Base-by-base conservation (phyloP, 2,329 filamentous ascomycete genomes). In the Lachnellula subtilissima region DNA sequence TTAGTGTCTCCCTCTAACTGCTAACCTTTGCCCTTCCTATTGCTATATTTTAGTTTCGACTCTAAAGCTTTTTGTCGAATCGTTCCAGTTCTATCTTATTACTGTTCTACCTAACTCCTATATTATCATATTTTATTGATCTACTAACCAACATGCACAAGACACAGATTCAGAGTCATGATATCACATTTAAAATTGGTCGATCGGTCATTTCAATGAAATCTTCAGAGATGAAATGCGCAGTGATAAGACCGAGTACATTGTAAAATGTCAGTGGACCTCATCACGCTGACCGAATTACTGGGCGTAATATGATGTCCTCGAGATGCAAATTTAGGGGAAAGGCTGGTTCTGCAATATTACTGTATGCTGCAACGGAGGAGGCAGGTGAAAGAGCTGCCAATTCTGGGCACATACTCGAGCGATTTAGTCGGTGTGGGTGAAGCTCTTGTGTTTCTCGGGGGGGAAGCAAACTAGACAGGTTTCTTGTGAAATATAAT, bases 391-490 rank as follows among this genome's bases (percentile, higher is more conserved):
- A 70, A 6, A 75, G 50, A 0, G 64, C 64, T 5, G 72, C 72
- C 8, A 71, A 60, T 5, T 73, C 72, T 0, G 68, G 59, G 74
- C 74, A 5, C 77, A 63, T 32, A 32, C 9, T 32, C 9, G 9
- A 77, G 67, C 1, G 77, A 65, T 1, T 75, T 75, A 14, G 69
- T 71, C 0, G 75, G 75, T 0, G 70, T 69, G 0, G 74, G 76
- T 32, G 76, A 76, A 0, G 67, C 73, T 59, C 74, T 72, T 35
- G 73, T 75, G 19, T 68, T 70, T 0, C 75, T 74, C 28, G 3
- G 11, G 77, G 67, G 50, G 77, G 77, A 57, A 77, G 75, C 3
- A 78, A 61, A 0, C 73, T 73, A 0, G 73, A 74, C 70, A 76
- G 75, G 36, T 70, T 73, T 35, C 22, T 74, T 72, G 54, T 77